These are phyloP conservation scores for Paramyrothecium sp. DNA, from an alignment of 2,329 filamentous ascomycete genomes.

Conservation along the genomic window DNA sequence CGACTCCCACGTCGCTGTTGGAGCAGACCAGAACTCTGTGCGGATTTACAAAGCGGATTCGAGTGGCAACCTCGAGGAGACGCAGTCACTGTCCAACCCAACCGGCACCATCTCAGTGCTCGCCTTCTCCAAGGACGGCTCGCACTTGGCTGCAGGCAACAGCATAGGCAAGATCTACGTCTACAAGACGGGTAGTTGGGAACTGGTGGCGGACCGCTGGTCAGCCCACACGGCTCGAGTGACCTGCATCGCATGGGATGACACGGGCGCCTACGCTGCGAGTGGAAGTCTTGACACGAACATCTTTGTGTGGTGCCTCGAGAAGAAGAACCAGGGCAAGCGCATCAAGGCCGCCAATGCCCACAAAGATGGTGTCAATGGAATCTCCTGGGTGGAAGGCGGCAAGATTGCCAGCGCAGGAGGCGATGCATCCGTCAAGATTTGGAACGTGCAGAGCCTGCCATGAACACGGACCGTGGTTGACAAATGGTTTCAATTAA, in stretches of 20 bases:
- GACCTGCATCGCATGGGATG: constrained; percentile 70
- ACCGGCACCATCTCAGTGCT: constrained; percentile 74
- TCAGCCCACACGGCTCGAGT: constrained; percentile 60
- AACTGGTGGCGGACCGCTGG: constrained; percentile 74
- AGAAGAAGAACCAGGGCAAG: constrained; percentile 74
- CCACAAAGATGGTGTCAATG: constrained; percentile 94
- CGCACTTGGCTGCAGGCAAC: constrained; percentile 78
- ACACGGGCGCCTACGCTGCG: constrained; percentile 71
- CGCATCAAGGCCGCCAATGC: constrained; percentile 82
- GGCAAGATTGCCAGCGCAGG: constrained; percentile 76
- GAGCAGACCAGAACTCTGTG: constrained; percentile 70
- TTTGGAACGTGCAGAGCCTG: constrained; percentile 60
- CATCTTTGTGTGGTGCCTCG: constrained; percentile 86
- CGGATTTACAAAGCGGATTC: constrained; percentile 66
- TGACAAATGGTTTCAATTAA: too few species aligned
- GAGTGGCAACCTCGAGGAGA: constrained; percentile 51
- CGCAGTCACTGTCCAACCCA: constrained; percentile 62
- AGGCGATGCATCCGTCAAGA: constrained; percentile 86
- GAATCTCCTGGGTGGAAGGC: constrained; percentile 74
- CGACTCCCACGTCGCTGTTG: constrained; percentile 70
- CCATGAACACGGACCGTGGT: constrained; percentile 17
- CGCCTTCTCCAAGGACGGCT: constrained; percentile 79
- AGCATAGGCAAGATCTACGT: constrained; percentile 84
- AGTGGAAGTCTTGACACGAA: constrained; percentile 90
- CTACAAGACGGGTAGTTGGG: constrained; percentile 62